These are phyloP conservation scores for Mycena crocata DNA, from an alignment of 768 basidiomycete species.

Conservation along the genomic window DNA sequence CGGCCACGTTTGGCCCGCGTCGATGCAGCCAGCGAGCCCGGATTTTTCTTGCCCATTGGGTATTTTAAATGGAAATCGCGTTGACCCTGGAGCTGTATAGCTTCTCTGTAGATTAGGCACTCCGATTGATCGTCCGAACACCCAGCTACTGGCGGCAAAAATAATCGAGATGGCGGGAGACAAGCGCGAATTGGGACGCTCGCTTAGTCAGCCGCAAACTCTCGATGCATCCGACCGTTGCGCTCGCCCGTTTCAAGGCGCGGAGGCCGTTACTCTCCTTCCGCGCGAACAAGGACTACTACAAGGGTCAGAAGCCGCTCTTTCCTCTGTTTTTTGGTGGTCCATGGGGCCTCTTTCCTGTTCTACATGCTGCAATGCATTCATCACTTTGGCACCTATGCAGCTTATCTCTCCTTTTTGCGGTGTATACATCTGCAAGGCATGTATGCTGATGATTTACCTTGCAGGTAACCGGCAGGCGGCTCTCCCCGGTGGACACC, in stretches of 20 bases:
- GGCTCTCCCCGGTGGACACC: constrained; percentile 77
- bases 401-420: no score
- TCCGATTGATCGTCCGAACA: no score
- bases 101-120: no score
- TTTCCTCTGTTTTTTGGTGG: background rate
- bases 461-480: constrained; percentile 91
- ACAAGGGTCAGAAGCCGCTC: constrained; percentile 79
- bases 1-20: constrained; percentile 49
- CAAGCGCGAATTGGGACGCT: no score
- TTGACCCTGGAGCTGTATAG: no score
- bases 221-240: constrained; percentile 75
- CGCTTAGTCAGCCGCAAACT: no score
- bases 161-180: background rate
- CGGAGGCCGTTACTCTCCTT: constrained; percentile 87
- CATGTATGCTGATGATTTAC: no score
- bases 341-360: no score
- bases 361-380: no score
- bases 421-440: no score
- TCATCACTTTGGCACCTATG: no score
- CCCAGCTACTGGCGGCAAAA: background rate
- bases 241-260: constrained; percentile 83
- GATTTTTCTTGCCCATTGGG: constrained; percentile 56
- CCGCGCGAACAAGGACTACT: constrained; percentile 93
- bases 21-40: constrained; percentile 36
- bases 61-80: background rate